Evolutionary conservation across 202 grass and related monocot genomes (phyloP).

Genomic region (Panicum virgatum): DNA sequence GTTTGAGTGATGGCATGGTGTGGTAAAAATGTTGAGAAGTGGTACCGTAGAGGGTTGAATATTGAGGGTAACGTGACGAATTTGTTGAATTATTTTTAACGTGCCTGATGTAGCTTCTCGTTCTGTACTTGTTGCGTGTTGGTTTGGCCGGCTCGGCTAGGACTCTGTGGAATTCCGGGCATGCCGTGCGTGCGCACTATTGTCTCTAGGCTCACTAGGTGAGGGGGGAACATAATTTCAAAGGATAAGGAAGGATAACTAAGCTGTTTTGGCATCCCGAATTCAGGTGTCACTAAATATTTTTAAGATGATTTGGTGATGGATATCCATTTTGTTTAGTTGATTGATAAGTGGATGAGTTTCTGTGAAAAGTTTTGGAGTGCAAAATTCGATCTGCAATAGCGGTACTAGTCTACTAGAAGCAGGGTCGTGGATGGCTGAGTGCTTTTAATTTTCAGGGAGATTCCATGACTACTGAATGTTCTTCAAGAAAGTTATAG

Average conservation of each 20-base stretch:
- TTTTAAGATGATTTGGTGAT: neutral
- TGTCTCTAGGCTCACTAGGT: neutral
- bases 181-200: neutral
- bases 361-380: neutral
- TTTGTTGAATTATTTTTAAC: neutral
- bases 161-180: neutral
- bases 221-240: neutral
- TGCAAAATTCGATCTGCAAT: neutral
- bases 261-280: neutral
- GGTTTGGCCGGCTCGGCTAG: no score
- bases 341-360: neutral
- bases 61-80: neutral
- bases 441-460: neutral
- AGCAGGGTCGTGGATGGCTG: neutral
- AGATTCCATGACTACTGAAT: neutral
- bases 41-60: neutral
- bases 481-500: neutral
- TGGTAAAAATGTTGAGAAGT: neutral
- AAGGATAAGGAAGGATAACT: neutral
- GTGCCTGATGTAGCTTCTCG: slow-evolving; percentile 1
- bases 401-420: neutral
- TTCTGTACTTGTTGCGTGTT: neutral
- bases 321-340: neutral
- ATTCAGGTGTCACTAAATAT: neutral
- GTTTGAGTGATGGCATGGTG: neutral